A percentile compares a stretch with the other conserved stretches of the same genome.
phyloP scores from a whole-genome alignment of 257 asterid species.

The Solanum sparsipilum region DNA sequence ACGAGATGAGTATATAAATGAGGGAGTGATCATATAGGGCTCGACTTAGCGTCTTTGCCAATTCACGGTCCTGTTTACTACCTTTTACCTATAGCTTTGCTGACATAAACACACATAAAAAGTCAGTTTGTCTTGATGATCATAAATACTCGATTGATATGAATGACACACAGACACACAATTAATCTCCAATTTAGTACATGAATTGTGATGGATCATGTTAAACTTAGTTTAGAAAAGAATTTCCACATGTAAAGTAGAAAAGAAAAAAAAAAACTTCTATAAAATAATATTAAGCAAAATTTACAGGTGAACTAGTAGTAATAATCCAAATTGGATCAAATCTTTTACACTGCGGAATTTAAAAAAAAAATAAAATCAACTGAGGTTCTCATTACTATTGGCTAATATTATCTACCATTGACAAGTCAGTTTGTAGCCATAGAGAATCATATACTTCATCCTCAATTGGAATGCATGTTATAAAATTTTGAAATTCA shows the following conservation, averaged over 20 bases:
- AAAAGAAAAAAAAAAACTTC: not conserved
- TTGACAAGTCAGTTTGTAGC: slow-evolving; percentile 6
- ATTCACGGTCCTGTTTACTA: not conserved
- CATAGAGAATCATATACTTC: slow-evolving; percentile 5
- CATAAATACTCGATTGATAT: not conserved
- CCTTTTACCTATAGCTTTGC: not conserved
- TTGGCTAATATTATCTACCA: not conserved
- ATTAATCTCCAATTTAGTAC: not conserved
- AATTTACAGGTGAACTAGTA: not conserved
- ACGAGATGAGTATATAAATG: not conserved
- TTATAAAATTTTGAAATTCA: not conserved
- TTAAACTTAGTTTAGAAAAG: not conserved
- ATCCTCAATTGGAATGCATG: not conserved
- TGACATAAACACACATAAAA: not conserved
- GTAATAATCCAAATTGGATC: not conserved
- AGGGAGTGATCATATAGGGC: not conserved
- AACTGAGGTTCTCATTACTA: not conserved
- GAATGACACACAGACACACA: fast-evolving
- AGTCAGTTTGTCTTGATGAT: not conserved
- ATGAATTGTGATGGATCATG: not conserved
- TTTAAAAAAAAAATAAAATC: not conserved
- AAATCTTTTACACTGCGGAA: not conserved
- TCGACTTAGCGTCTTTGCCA: not conserved
- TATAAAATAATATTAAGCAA: not conserved
- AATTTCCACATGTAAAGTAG: not conserved